Base-by-base conservation (phyloP, 345 rosid genomes). In the Xanthoceras sorbifolium region DNA sequence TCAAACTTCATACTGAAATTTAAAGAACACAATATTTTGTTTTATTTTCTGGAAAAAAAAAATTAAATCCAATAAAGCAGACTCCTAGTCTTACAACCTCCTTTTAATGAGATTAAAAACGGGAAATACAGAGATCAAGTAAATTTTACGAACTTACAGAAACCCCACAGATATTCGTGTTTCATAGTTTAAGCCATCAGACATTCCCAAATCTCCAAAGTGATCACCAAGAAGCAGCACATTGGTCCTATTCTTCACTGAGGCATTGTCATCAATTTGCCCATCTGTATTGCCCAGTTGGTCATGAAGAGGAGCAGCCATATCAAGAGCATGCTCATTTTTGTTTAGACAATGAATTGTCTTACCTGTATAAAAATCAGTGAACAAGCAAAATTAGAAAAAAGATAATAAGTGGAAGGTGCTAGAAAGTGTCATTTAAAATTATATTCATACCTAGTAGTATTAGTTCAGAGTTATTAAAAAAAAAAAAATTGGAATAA, bases 161-260 rank as follows among this genome's bases (percentile, higher is more conserved):
- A 94, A 94, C 26, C 97, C 98, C 66, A 87, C 82, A 65, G 94
- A 92, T 67, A 94, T 86, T 67, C 93, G 90, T 73, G 85, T 85
- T 67, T 91, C 90, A 73, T 92, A 92, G 73, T 82, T 86, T 83
- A 92, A 82, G 69, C 98, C 98, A 83, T 94, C 92, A 65, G 97
- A 91, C 98, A 94, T 92, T 71, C 93, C 82, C 67, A 94, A 81
- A 81, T 94, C 98, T 29, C 97, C 97, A 31, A 88, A 78, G 75
- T 88, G 97, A 86, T 94, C 98, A 72, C 97, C 97, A 36, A 94
- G 87, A 80, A 94, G 98, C 78, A 91, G 83, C 71, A 94, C 94
- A 28, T 94, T 90, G 52, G 88, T 94, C 85, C 98, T 81, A 81
- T 80, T 83, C 83, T 88, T 94, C 75, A 91, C 82, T 0, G 84